Evolutionary conservation across 108 stramenopile species (phyloP).

Genomic region (Licmophora abbreviata): DNA sequence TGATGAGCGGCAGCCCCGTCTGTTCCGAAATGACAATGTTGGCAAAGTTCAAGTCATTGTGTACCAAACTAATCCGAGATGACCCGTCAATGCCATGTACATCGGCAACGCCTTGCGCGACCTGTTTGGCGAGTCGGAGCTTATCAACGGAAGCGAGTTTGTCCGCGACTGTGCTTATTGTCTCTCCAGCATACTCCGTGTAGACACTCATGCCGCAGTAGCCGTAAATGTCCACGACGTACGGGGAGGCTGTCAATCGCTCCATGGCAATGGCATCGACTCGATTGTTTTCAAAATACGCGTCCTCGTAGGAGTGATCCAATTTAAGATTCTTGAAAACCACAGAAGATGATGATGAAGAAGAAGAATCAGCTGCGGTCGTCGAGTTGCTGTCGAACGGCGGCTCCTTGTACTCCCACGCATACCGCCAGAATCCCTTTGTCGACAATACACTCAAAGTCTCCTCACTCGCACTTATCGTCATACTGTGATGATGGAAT

Average conservation of each 20-base stretch:
- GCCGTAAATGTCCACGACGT: conserved; percentile 27
- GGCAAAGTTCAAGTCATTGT: conserved; percentile 30
- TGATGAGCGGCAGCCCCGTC: conserved; percentile 11
- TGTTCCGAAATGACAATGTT: conserved; percentile 11
- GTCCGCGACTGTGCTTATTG: not conserved
- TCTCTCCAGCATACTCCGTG: conserved; percentile 18
- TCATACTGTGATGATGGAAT: conserved; percentile 48
- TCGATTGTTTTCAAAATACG: conserved; percentile 11
- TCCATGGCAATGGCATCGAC: conserved; percentile 45
- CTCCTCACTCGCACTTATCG: not conserved
- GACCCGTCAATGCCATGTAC: conserved; percentile 55
- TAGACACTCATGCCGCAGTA: conserved; percentile 30
- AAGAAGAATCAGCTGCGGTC: too few species aligned
- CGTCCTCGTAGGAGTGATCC: conserved; percentile 8
- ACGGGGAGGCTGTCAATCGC: conserved; percentile 25
- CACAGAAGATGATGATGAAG: too few species aligned
- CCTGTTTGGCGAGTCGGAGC: conserved; percentile 14
- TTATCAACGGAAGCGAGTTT: conserved; percentile 13
- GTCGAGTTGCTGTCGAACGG: not conserved
- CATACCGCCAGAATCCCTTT: conserved; percentile 7
- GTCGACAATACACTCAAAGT: not conserved
- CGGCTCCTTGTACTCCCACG: not conserved
- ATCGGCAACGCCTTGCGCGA: conserved; percentile 25
- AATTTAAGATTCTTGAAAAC: conserved; percentile 40
- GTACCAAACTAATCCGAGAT: conserved; percentile 13